Base-by-base conservation (phyloP, 2,329 filamentous ascomycete genomes). In the Colletotrichum noveboracense region DNA sequence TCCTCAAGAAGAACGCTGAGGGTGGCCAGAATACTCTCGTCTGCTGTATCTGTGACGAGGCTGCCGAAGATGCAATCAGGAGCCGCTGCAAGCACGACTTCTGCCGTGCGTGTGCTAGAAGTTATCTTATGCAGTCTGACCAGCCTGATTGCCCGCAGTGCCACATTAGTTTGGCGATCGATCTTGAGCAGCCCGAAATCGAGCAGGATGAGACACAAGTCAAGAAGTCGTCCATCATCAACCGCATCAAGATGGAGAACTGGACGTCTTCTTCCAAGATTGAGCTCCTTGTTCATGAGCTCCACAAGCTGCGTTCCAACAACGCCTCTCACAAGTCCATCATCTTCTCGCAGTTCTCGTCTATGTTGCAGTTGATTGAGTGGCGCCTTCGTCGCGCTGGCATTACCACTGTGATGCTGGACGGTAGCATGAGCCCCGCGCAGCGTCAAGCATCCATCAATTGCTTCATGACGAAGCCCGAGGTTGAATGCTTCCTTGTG, bases 221-320 rank as follows among this genome's bases (percentile, higher is more conserved):
- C 75, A 98, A 98, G 90, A 98, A 98, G 86, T 96, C 93, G 16
- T 98, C 96, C 2, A 99, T 99, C 84, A 97, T 98, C 88, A 98
- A 98, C 84, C 94, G 97, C 71, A 98, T 99, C 86, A 95, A 96
- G 85, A 98, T 98, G 96, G 95, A 98, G 83, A 95, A 98, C 81
- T 99, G 97, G 97, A 98, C 96, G 0, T 98, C 95, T 0, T 98
- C 96, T 2, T 98, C 96, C 77, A 99, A 99, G 87, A 99, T 99
- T 79, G 97, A 99, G 86, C 93, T 98, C 83, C 91, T 99, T 7
- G 94, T 98, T 12, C 97, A 98, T 81, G 96, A 98, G 81, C 90
- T 99, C 4, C 97, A 98, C 88, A 94, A 95, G 84, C 90, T 98
- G 52, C 93, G 97, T 74, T 98, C 94, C 74, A 95, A 98, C 86